Conservation (phyloP, 2,329 filamentous ascomycete genomes). For the Cercospora zeae-maydis region DNA sequence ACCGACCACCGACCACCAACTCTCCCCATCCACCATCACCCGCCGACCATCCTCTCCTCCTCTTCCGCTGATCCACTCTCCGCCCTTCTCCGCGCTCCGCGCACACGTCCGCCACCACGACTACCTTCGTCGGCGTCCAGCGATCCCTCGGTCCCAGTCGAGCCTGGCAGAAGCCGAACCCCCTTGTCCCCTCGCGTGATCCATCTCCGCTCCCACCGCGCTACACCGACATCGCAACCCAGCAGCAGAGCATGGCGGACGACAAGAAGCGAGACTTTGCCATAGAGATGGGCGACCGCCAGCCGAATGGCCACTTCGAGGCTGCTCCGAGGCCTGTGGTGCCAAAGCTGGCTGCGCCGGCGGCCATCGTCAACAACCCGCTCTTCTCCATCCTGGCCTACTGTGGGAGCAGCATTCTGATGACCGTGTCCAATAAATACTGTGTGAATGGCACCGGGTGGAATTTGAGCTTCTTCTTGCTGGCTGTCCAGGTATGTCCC, state of each 20-base stretch:
- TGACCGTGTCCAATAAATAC: conserved; percentile 99
- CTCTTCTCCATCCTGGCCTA: conserved; percentile 80
- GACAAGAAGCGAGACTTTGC: conserved; percentile 82
- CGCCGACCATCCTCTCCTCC: neutral
- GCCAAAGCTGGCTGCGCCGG: conserved; percentile 51
- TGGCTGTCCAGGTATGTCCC: conserved; percentile 79
- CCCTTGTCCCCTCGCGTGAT: conserved; percentile 19
- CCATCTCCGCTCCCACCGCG: conserved; percentile 7
- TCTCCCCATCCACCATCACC: neutral
- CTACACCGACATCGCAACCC: conserved; percentile 1
- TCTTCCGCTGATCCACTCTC: neutral
- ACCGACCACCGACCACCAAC: neutral
- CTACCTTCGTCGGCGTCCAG: conserved; percentile 33
- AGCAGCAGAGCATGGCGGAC: conserved; percentile 62
- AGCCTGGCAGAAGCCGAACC: conserved; percentile 24
- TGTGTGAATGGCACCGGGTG: conserved; percentile 86
- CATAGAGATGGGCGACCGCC: conserved; percentile 65
- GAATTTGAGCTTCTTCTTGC: conserved; percentile 95
- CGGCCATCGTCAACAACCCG: conserved; percentile 59
- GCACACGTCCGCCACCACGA: conserved; percentile 27
- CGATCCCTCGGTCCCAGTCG: conserved; percentile 27
- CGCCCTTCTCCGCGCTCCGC: conserved; percentile 12
- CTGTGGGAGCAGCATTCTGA: conserved; percentile 93
- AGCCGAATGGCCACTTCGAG: conserved; percentile 47
- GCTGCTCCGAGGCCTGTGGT: conserved; percentile 24